A percentile compares a stretch with the other conserved stretches of the same genome.
phyloP scores from a whole-genome alignment of 192 early-diverging fungal genomes.

The Rhizophagus clarus region DNA sequence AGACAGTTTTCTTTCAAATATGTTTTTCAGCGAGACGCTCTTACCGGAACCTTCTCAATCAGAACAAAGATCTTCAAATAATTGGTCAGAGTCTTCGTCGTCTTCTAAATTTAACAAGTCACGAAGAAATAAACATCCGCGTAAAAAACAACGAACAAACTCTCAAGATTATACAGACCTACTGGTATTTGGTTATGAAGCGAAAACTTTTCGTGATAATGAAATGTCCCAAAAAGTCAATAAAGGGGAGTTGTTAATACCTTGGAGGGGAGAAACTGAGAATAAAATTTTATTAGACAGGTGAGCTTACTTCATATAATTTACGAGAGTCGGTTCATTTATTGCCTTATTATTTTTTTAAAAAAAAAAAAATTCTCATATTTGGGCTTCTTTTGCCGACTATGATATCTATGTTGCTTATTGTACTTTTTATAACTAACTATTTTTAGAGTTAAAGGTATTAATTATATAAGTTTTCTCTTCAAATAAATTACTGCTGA shows the following conservation, averaged over 20 bases:
- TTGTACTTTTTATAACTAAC: constrained; percentile 3
- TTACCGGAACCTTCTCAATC: constrained; percentile 8
- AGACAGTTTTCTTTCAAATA: neutral
- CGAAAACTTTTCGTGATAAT: constrained; percentile 48
- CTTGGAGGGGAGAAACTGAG: constrained; percentile 45
- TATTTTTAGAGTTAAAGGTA: constrained; percentile 19
- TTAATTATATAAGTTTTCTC: neutral
- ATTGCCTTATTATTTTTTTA: neutral
- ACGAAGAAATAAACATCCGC: constrained; percentile 14
- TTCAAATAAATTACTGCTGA: neutral
- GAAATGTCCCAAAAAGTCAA: constrained; percentile 41
- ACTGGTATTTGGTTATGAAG: constrained; percentile 56
- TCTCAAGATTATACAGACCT: constrained; percentile 39
- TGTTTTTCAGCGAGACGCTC: constrained; percentile 26
- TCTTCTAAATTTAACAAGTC: neutral
- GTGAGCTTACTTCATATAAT: constrained; percentile 29
- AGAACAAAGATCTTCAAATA: constrained; percentile 1
- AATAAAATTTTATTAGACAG: constrained; percentile 47
- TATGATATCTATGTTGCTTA: neutral
- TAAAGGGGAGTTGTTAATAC: constrained; percentile 41
- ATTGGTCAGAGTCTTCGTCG: neutral
- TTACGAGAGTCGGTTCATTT: neutral
- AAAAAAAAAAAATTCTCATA: neutral
- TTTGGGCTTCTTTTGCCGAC: neutral
- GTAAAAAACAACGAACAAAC: constrained; percentile 25